Percentiles rank a stretch among this genome's conserved stretches.
Evolutionary conservation across 2,329 filamentous ascomycete genomes (phyloP).

Genomic region (Cordyceps fumosorosea): DNA sequence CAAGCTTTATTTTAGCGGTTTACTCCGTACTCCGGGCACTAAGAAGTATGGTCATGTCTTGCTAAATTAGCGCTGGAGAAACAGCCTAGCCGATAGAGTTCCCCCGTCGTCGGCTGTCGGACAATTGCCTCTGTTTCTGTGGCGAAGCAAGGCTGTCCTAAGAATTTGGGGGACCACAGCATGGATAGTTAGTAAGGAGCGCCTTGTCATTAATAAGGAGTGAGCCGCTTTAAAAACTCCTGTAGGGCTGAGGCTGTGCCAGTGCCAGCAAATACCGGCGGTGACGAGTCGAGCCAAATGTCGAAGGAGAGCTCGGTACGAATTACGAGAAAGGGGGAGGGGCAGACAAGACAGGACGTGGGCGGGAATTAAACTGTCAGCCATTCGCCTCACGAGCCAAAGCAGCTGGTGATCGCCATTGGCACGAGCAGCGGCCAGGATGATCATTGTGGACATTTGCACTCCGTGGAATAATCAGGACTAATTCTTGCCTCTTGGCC

Average conservation of each 20-base stretch:
- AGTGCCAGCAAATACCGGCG: too few relatives aligned
- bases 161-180: neutral
- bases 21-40: neutral
- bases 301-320: neutral
- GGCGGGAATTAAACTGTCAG: neutral
- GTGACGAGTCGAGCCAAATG: neutral
- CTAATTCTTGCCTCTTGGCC: neutral
- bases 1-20: neutral
- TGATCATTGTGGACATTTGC: neutral
- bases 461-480: neutral
- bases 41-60: neutral
- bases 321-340: neutral
- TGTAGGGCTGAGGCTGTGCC: constrained; percentile 11
- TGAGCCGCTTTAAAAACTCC: neutral
- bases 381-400: neutral
- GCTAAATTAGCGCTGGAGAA: neutral
- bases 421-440: neutral
- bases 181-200: neutral
- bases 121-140: neutral
- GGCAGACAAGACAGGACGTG: neutral
- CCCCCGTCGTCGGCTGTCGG: constrained; percentile 2
- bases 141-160: neutral
- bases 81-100: constrained; percentile 5
- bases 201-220: neutral
- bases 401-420: neutral